phyloP scores from a whole-genome alignment of 805 yeast species.

The Saccharomyces jurei region DNA sequence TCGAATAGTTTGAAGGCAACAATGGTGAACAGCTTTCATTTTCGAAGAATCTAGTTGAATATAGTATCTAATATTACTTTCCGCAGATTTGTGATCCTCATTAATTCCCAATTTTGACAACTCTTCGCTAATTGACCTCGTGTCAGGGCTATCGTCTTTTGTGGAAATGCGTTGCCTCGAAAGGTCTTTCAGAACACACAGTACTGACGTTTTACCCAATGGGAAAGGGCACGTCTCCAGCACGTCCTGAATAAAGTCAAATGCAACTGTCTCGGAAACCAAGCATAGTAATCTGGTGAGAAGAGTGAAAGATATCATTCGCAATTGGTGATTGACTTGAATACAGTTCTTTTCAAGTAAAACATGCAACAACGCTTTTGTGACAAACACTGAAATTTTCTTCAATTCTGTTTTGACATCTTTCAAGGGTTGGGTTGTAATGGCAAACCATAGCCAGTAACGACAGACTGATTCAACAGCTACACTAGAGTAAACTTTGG shows the following conservation, averaged over 20 bases:
- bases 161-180: conserved; percentile 36
- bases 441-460: conserved; percentile 34
- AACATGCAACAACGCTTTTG: conserved; percentile 36
- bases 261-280: conserved; percentile 48
- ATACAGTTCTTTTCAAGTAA: conserved; percentile 33
- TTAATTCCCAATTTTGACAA: conserved; percentile 2
- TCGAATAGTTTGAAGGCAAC: conserved; percentile 10
- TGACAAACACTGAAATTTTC: conserved; percentile 28
- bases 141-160: background rate
- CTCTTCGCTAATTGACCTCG: background rate
- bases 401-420: conserved; percentile 12
- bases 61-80: background rate
- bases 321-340: conserved; percentile 32
- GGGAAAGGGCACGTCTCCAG: conserved; percentile 59
- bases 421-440: conserved; percentile 17
- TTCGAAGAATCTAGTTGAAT: background rate
- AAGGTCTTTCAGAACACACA: conserved; percentile 60
- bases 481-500: conserved; percentile 14
- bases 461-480: conserved; percentile 26
- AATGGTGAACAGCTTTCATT: conserved; percentile 3
- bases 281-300: conserved; percentile 55
- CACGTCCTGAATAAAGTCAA: conserved; percentile 55
- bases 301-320: conserved; percentile 47
- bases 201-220: conserved; percentile 48
- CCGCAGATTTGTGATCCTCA: background rate